Conservation (phyloP, 2,329 filamentous ascomycete genomes). For the Colletotrichum endophyticum region DNA sequence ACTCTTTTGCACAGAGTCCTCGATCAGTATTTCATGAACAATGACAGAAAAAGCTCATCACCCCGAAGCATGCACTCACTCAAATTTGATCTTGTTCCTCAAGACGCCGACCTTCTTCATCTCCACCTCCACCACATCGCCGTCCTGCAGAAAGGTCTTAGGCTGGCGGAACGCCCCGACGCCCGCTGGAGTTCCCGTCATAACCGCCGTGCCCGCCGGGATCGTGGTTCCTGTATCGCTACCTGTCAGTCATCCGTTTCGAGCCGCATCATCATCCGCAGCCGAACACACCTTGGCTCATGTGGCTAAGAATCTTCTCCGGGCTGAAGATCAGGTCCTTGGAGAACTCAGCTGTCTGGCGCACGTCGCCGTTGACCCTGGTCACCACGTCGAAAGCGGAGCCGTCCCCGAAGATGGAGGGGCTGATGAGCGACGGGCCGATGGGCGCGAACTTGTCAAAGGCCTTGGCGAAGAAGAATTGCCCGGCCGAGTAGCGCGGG, state of each 20-base stretch:
- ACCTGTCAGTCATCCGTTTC: background rate
- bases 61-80: background rate
- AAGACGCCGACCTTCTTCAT: background rate
- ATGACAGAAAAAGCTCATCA: background rate
- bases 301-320: background rate
- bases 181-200: background rate
- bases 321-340: background rate
- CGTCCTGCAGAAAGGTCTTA: background rate
- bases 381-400: background rate
- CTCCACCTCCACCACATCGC: background rate
- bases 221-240: background rate
- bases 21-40: background rate
- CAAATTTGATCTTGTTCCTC: background rate
- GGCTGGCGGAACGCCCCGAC: background rate
- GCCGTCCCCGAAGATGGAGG: background rate
- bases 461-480: background rate
- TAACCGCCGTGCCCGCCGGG: background rate
- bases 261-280: background rate
- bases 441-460: background rate
- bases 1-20: background rate
- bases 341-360: background rate
- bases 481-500: conserved; percentile 36
- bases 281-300: background rate
- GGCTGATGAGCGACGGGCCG: background rate
- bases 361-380: background rate